Evolutionary conservation across 1,284 basidiomycete species (phyloP).

Genomic region (Heterobasidion irregulare): DNA sequence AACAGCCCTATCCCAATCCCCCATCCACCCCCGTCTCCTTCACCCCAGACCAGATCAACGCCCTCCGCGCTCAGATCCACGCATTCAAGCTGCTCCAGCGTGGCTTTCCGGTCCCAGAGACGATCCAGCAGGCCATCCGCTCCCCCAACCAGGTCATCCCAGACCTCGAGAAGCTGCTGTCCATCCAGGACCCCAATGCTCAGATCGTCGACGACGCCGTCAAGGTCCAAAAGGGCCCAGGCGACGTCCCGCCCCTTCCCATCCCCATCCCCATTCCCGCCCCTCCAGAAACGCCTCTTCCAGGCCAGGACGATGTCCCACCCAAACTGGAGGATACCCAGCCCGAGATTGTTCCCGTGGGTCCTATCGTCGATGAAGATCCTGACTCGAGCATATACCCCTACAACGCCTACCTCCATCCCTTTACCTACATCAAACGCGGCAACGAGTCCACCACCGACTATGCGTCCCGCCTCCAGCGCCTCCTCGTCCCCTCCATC

Average conservation of each 20-base stretch:
- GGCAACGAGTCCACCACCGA: slow-evolving; percentile 48
- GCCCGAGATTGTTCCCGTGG: slow-evolving; percentile 48
- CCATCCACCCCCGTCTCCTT: slow-evolving; percentile 69
- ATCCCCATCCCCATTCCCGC: slow-evolving; percentile 6
- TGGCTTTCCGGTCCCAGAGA: slow-evolving; percentile 75
- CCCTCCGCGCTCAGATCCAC: slow-evolving; percentile 83
- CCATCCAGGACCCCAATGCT: slow-evolving; percentile 49
- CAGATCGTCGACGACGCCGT: slow-evolving; percentile 73
- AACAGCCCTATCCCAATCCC: slow-evolving; percentile 22
- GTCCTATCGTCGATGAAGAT: slow-evolving; percentile 75
- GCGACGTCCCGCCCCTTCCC: slow-evolving; percentile 10
- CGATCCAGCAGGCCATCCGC: slow-evolving; percentile 73
- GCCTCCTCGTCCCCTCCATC: slow-evolving; percentile 80
- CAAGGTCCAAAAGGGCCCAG: slow-evolving; percentile 62
- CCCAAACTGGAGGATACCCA: slow-evolving; percentile 21
- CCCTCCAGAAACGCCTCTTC: slow-evolving; percentile 3
- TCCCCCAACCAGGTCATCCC: slow-evolving; percentile 48
- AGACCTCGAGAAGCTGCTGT: slow-evolving; percentile 58
- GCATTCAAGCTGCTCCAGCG: slow-evolving; percentile 83
- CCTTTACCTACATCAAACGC: slow-evolving; percentile 70
- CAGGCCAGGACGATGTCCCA: slow-evolving; percentile 14
- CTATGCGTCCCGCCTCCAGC: slow-evolving; percentile 69
- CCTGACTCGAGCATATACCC: slow-evolving; percentile 82
- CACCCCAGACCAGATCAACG: slow-evolving; percentile 76
- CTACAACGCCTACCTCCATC: slow-evolving; percentile 91